Base-by-base conservation (phyloP, 2,329 filamentous ascomycete species). In the Parasarocladium wereldwijsianum region DNA sequence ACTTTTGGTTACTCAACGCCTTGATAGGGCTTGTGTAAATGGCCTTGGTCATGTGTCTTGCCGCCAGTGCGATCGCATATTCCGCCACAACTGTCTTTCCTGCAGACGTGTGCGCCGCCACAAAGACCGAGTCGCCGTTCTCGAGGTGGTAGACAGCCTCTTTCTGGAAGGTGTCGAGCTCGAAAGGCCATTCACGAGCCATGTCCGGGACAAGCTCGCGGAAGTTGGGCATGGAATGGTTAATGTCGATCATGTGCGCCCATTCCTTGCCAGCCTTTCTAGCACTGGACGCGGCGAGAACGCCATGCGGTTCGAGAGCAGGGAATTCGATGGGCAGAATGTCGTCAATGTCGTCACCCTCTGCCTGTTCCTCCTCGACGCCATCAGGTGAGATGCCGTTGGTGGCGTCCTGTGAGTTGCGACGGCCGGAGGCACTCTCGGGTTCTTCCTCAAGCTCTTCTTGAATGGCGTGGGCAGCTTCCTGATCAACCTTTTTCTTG, bases 11-110 rank as follows among this genome's bases (percentile, higher is more conserved):
- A 56, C 86, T 96, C 44, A 98, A 63, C 8, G 90, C 90, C 59
- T 98, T 98, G 65, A 98, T 98, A 2, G 90, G 90, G 66, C 86
- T 94, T 7, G 90, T 98, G 58, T 98, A 98, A 52, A 98, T 98
- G 45, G 98, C 87, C 50, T 98, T 98, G 7, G 90, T 98, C 87
- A 96, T 96, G 50, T 98, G 90, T 48, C 87, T 92, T n/a, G 84
- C 78, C 17, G 90, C 90, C 34, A 98, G 90, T 11, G 92, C 90
- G 50, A 98, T 92, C 13, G 90, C 92, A 50, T 98, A 98, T 54
- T 98, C 90, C 38, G 90, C 90, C 25, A 96, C 86, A 6, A 98
- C 92, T 0, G 90, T 98, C 59, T 98, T 98, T 33, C 90, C 90
- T 14, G 90, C 90, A 19, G 90, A 98, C 0, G 90, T 98, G 50